phyloP scores from a whole-genome alignment of 2,329 filamentous ascomycete genomes.

The Nakataea oryzae region DNA sequence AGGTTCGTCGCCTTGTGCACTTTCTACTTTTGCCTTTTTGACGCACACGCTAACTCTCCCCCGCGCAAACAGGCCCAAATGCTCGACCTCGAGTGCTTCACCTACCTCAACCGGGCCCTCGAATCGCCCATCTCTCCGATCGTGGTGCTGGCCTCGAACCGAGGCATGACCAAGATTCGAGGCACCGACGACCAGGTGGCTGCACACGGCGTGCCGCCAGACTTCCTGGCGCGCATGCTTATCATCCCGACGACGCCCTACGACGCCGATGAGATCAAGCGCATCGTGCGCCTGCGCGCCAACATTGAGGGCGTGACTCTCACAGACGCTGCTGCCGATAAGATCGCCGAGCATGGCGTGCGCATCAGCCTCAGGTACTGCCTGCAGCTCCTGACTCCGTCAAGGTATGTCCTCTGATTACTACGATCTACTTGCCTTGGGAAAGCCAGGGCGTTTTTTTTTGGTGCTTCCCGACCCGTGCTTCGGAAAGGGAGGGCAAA shows the following conservation, averaged over 20 bases:
- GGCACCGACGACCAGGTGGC: constrained; percentile 74
- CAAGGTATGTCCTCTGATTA: constrained; percentile 42
- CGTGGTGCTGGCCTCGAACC: constrained; percentile 94
- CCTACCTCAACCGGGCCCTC: constrained; percentile 95
- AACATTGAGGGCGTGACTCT: constrained; percentile 73
- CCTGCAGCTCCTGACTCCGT: constrained; percentile 79
- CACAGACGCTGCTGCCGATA: constrained; percentile 73
- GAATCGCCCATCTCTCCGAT: constrained; percentile 93
- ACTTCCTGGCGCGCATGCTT: constrained; percentile 86
- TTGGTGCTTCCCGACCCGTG: not conserved
- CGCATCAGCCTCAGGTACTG: constrained; percentile 88
- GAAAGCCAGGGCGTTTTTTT: constrained; percentile 5
- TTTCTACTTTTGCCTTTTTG: not conserved
- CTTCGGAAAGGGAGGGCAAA: not conserved
- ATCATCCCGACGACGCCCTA: constrained; percentile 95
- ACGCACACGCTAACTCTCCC: constrained; percentile 12
- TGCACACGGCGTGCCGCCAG: constrained; percentile 86
- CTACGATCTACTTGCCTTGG: constrained; percentile 12
- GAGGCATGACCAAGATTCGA: constrained; percentile 85
- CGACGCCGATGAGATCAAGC: constrained; percentile 78
- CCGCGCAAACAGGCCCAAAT: constrained; percentile 70
- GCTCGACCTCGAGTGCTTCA: constrained; percentile 99
- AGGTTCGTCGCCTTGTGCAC: constrained; percentile 45
- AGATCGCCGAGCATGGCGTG: constrained; percentile 77
- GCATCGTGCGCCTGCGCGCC: constrained; percentile 77